Percentiles rank a stretch among this genome's conserved stretches.
Conservation (phyloP, 164 flowering plant species). For the Saururus chinensis region DNA sequence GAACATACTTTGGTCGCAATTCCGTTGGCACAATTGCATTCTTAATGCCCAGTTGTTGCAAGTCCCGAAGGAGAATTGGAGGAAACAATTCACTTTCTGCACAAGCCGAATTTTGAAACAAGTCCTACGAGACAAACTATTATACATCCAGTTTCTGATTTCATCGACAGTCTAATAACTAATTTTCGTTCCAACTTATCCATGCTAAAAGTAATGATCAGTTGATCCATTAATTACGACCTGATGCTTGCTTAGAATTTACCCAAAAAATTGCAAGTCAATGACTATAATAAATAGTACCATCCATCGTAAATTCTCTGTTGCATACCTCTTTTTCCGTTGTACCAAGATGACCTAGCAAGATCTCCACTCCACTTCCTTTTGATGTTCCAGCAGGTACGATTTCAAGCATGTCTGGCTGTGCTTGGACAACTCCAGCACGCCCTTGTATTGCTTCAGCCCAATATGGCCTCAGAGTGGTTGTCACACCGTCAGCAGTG, state of each 20-base stretch:
- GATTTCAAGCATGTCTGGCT: conserved; percentile 83
- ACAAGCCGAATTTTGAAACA: too few species aligned
- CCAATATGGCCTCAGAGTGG: conserved; percentile 76
- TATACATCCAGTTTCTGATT: too few species aligned
- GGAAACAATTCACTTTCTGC: too few species aligned
- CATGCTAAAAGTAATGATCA: background rate
- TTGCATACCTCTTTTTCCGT: conserved; percentile 54
- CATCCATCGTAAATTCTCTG: background rate
- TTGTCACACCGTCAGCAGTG: conserved; percentile 55
- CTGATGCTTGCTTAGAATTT: too few species aligned
- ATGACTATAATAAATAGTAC: too few species aligned
- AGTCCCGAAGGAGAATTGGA: too few species aligned
- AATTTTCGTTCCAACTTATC: background rate
- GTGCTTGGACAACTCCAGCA: conserved; percentile 79
- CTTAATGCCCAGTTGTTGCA: too few species aligned
- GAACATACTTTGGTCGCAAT: background rate
- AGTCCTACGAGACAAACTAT: too few species aligned
- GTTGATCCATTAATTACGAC: too few species aligned
- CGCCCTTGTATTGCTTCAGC: conserved; percentile 56
- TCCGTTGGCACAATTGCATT: background rate
- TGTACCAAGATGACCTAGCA: conserved; percentile 80
- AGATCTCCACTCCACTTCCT: conserved; percentile 73
- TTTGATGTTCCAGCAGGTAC: conserved; percentile 77
- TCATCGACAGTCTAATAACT: too few species aligned
- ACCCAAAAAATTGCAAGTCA: too few species aligned